These are phyloP conservation scores for Medicago lupulina DNA, from an alignment of 306 rosid species.

Conservation along the genomic window DNA sequence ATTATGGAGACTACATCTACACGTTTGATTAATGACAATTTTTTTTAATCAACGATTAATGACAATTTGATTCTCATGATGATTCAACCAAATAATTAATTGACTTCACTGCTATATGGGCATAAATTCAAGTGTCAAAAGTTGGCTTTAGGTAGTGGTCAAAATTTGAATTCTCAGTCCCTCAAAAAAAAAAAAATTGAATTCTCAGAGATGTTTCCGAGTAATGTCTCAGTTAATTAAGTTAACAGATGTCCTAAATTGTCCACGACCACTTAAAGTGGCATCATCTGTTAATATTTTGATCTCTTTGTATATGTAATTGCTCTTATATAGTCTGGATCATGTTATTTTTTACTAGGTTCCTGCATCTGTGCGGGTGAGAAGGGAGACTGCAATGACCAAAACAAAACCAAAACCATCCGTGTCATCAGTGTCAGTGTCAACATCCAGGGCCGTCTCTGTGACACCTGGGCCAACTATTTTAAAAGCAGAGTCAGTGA, in stretches of 20 bases:
- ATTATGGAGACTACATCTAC: neutral
- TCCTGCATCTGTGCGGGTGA: conserved; percentile 94
- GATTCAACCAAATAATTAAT: neutral
- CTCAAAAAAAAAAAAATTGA: too few species aligned
- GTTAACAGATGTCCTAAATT: neutral
- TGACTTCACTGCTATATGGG: neutral
- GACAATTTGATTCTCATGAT: conserved; percentile 6
- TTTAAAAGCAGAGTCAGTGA: conserved; percentile 57
- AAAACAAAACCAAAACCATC: conserved; percentile 75
- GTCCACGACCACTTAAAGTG: conserved; percentile 4
- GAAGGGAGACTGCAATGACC: conserved; percentile 74
- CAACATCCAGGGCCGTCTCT: conserved; percentile 51
- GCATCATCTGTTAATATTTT: conserved; percentile 13
- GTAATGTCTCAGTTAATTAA: neutral
- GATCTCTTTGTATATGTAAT: neutral
- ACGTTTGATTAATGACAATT: neutral
- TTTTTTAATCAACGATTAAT: neutral
- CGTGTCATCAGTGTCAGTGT: conserved; percentile 47
- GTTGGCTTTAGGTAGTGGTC: neutral
- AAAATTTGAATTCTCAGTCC: neutral
- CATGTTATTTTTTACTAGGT: conserved; percentile 57
- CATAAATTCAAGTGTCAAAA: neutral
- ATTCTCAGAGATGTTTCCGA: neutral
- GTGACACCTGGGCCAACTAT: conserved; percentile 51
- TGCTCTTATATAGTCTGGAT: conserved; percentile 25